phyloP scores from a whole-genome alignment of 106 monocot genomes.

The Phalaenopsis equestris region DNA sequence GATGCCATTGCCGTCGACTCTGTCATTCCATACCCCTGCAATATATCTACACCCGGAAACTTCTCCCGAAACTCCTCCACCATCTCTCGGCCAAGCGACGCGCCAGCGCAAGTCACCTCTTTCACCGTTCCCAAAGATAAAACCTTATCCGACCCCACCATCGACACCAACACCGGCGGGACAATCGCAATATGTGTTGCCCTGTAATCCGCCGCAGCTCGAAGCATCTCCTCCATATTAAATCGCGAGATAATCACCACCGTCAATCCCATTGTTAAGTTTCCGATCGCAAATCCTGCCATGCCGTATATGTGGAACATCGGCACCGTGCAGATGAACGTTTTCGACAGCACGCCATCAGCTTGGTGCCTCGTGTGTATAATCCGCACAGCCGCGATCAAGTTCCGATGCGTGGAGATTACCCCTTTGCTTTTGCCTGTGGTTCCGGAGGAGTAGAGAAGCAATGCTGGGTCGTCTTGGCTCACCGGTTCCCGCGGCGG shows the following conservation, averaged over 20 bases:
- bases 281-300: conserved; percentile 50
- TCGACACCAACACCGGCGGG: conserved; percentile 84
- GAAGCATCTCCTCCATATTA: conserved; percentile 60
- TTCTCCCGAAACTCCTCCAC: conserved; percentile 33
- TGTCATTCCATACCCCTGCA: conserved; percentile 14
- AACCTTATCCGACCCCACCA: conserved; percentile 18
- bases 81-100: conserved; percentile 63
- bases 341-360: conserved; percentile 14
- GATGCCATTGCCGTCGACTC: conserved; percentile 5
- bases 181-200: conserved; percentile 67
- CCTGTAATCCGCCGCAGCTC: conserved; percentile 31
- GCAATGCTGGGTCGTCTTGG: conserved; percentile 60
- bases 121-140: conserved; percentile 43
- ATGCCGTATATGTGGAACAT: conserved; percentile 94
- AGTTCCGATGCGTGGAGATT: conserved; percentile 66
- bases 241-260: conserved; percentile 63
- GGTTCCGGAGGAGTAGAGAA: conserved; percentile 87
- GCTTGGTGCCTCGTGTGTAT: conserved; percentile 32
- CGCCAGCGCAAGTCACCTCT: conserved; percentile 55
- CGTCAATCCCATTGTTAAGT: conserved; percentile 58
- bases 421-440: conserved; percentile 83
- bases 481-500: background rate
- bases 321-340: conserved; percentile 80
- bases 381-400: conserved; percentile 65
- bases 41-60: conserved; percentile 5